Evolutionary conservation across 495 filamentous ascomycete species (phyloP).

Genomic region (Penicillium diatomitis): DNA sequence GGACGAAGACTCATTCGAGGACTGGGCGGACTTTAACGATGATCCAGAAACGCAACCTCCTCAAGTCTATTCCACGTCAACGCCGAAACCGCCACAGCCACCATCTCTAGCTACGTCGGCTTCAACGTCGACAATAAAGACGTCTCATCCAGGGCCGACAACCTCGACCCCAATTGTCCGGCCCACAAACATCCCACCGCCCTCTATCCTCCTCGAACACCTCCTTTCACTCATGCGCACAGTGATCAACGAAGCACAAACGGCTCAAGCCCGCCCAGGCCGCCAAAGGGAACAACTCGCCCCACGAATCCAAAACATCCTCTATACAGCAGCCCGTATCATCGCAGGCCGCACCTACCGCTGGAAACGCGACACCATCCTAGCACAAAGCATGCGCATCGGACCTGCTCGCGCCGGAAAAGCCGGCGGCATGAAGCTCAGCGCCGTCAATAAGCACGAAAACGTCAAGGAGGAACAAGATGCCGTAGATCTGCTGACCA

Average conservation of each 20-base stretch:
- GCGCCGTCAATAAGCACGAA: conserved; percentile 70
- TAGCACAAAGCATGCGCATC: conserved; percentile 86
- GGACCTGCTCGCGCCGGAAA: conserved; percentile 58
- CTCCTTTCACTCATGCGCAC: conserved; percentile 57
- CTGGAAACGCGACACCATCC: conserved; percentile 79
- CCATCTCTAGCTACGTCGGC: background rate
- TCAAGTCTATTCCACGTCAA: background rate
- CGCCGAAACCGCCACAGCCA: background rate
- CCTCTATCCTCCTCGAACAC: conserved; percentile 67
- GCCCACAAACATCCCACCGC: conserved; percentile 84
- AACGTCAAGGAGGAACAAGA: conserved; percentile 77
- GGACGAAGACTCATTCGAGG: conserved; percentile 46
- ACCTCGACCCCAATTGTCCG: conserved; percentile 34
- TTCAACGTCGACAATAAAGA: background rate
- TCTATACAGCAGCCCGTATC: conserved; percentile 64
- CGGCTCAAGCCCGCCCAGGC: conserved; percentile 10
- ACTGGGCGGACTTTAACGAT: conserved; percentile 37
- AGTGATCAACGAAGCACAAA: conserved; percentile 29
- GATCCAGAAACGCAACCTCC: conserved; percentile 8
- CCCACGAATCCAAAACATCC: conserved; percentile 41
- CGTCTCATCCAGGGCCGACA: conserved; percentile 5
- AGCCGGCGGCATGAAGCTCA: conserved; percentile 78
- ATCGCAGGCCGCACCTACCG: conserved; percentile 78
- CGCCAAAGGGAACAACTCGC: conserved; percentile 4
- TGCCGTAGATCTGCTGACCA: conserved; percentile 62